Percentiles rank a stretch among this genome's conserved stretches.
Conservation (phyloP, 768 basidiomycete species). For the Galerina sulciceps region DNA sequence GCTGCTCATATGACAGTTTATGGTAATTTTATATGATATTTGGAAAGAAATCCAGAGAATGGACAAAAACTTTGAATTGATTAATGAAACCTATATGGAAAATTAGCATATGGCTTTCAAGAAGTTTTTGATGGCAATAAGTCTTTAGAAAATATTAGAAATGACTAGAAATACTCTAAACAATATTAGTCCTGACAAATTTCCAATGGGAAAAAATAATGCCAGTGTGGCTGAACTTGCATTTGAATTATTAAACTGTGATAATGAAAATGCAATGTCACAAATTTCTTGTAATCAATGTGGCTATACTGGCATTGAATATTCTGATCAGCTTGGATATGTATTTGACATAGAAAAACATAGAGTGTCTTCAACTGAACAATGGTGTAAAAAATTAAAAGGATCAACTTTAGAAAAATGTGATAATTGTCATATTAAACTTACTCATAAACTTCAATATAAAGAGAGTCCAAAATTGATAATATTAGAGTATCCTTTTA, state of each 20-base stretch:
- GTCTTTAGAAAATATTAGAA: background rate
- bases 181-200: background rate
- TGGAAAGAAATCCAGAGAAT: slow-evolving; percentile 14
- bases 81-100: background rate
- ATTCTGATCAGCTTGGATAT: too few relatives aligned
- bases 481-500: too few relatives aligned
- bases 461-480: too few relatives aligned
- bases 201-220: background rate
- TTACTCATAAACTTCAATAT: too few relatives aligned
- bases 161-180: background rate
- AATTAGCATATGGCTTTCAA: background rate
- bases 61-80: background rate
- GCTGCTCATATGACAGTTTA: slow-evolving; percentile 30
- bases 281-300: too few relatives aligned
- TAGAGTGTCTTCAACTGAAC: too few relatives aligned
- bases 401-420: too few relatives aligned
- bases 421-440: too few relatives aligned
- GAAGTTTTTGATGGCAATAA: background rate
- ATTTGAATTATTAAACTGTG: background rate
- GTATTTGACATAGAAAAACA: too few relatives aligned
- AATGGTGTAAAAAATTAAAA: too few relatives aligned
- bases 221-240: background rate
- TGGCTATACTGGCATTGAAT: too few relatives aligned
- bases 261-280: background rate
- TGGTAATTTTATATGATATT: slow-evolving; percentile 22